Base-by-base conservation (phyloP, 768 basidiomycete species). In the Hydnum rufescens region DNA sequence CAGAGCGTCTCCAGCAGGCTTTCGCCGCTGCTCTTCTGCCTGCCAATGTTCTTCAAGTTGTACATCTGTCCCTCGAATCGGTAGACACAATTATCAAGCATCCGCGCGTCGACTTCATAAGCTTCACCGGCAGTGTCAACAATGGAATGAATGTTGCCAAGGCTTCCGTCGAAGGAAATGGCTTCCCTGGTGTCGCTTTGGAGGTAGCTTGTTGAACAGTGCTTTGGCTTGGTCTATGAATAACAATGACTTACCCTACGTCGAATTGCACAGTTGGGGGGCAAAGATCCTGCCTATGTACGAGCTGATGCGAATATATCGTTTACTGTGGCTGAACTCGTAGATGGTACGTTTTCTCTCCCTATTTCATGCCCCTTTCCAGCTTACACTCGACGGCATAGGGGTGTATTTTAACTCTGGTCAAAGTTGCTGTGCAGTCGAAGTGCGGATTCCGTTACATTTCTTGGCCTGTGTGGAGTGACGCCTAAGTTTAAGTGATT, bases 231-330 rank as follows among this genome's bases (percentile, higher is more conserved):
- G 1, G 36, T 39, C 13, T 22, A 39, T 22, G 22, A 22, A 13
- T 39, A 22, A 39, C 36, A 22, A n/a, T n/a, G n/a, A n/a, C n/a
- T n/a, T n/a, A n/a, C n/a, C n/a, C n/a, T n/a, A n/a, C n/a, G 19
- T 22, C 22, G n/a, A 46, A 6, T 49, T 49, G 19, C 57, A 4
- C 53, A 88, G 83, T 76, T 99, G 16, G 95, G 95, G 1, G 95
- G 95, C 1, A 97, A 99, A 65, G 95, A 99, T 61, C 89, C 95
- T 2, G 95, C 93, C 2, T 99, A 96, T 61, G 90, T 99, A 4
- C 70, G 89, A 23, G 66, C 74, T 2, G 93, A 96, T 63, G 88
- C 83, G 0, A 77, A 95, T 65, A 60, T 95, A 1, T 74, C 76
- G 6, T 96, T 82, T 60, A 82, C 89, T 0, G 80, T 77, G 8